Percentiles rank a stretch among this genome's conserved stretches.
phyloP scores from a whole-genome alignment of 2,329 filamentous ascomycete genomes.

The Cyanodermella asteris region DNA sequence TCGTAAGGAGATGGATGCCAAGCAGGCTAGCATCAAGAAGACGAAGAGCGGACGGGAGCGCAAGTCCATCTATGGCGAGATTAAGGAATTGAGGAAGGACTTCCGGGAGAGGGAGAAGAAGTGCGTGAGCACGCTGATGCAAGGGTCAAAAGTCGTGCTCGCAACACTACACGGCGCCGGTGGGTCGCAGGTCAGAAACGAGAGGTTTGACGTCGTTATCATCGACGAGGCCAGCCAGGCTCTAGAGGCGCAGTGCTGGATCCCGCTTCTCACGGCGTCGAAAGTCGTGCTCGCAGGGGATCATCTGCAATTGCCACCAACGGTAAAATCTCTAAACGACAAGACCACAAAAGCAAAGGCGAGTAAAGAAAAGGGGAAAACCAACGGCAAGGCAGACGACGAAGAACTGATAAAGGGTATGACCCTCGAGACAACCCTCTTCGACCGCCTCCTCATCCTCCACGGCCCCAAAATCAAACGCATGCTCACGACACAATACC shows the following conservation, averaged over 20 bases:
- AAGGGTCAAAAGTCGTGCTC: slow-evolving; percentile 65
- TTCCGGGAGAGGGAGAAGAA: slow-evolving; percentile 65
- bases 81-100: slow-evolving; percentile 71
- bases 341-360: slow-evolving; percentile 22
- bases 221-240: slow-evolving; percentile 95
- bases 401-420: slow-evolving; percentile 23
- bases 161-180: slow-evolving; percentile 85
- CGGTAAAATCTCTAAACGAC: slow-evolving; percentile 52
- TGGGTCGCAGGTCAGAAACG: slow-evolving; percentile 55
- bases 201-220: slow-evolving; percentile 79
- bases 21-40: slow-evolving; percentile 74
- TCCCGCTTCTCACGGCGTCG: slow-evolving; percentile 54
- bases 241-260: slow-evolving; percentile 92
- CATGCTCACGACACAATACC: slow-evolving; percentile 93
- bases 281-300: slow-evolving; percentile 88
- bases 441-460: slow-evolving; percentile 64
- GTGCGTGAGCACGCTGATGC: slow-evolving; percentile 56
- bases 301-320: slow-evolving; percentile 82
- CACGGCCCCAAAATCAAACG: slow-evolving; percentile 71
- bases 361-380: slow-evolving; percentile 19
- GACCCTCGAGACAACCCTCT: slow-evolving; percentile 71
- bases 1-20: slow-evolving; percentile 75
- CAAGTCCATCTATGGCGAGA: slow-evolving; percentile 59
- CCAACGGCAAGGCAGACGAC: slow-evolving; percentile 14
- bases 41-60: slow-evolving; percentile 61